phyloP scores from a whole-genome alignment of 2,329 filamentous ascomycete genomes.

The Penicillium sp. region DNA sequence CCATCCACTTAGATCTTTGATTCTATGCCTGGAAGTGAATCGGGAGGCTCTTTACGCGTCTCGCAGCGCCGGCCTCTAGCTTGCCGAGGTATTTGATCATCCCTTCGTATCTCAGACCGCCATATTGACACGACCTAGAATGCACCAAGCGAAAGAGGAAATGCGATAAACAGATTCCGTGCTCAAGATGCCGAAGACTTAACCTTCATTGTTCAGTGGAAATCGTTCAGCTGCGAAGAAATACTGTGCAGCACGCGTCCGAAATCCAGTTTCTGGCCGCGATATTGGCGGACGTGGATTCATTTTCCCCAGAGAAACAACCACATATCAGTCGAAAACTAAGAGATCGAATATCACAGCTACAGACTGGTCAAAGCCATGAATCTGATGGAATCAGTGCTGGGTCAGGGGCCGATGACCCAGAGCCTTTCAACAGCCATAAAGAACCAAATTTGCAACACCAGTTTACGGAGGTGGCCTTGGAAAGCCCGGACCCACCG shows the following conservation, averaged over 20 bases:
- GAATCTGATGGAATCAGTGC: conserved; percentile 1
- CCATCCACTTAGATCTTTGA: not conserved
- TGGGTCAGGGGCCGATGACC: conserved; percentile 2
- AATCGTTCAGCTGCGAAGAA: conserved; percentile 24
- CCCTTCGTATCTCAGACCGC: not conserved
- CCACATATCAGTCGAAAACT: conserved; percentile 11
- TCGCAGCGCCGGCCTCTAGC: conserved; percentile 28
- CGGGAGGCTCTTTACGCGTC: conserved; percentile 15
- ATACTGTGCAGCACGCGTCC: conserved; percentile 25
- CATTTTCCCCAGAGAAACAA: conserved; percentile 5
- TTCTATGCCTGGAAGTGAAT: conserved; percentile 13
- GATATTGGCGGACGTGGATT: conserved; percentile 21
- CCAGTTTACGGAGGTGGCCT: conserved; percentile 9
- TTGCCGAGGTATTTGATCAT: conserved; percentile 21
- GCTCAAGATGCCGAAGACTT: conserved; percentile 23
- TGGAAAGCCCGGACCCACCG: conserved; percentile 24
- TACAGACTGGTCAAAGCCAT: conserved; percentile 20
- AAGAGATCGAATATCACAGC: conserved; percentile 20
- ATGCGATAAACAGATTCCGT: conserved; percentile 27
- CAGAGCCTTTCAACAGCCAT: not conserved
- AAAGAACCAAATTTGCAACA: conserved; percentile 4
- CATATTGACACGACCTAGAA: conserved; percentile 19
- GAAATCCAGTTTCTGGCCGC: conserved; percentile 28
- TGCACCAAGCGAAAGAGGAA: conserved; percentile 29
- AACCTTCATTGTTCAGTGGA: conserved; percentile 28